These are phyloP conservation scores for Henckelia pumila DNA, from an alignment of 257 asterid genomes.

Conservation along the genomic window DNA sequence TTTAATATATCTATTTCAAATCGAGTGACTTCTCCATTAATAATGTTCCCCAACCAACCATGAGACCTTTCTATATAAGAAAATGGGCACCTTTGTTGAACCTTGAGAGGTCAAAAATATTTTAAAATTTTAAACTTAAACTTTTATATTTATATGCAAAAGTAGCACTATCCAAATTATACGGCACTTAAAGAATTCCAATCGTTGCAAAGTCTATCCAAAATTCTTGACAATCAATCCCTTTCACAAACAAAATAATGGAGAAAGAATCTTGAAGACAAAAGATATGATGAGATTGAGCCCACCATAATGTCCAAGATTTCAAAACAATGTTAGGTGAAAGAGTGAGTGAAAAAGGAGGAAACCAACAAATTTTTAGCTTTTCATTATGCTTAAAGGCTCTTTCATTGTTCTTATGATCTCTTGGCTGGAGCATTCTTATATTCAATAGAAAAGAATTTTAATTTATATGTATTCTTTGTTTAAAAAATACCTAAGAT, in stretches of 20 bases:
- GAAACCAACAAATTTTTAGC: too few relatives aligned
- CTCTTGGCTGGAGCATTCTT: too few relatives aligned
- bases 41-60: not conserved
- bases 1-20: too few relatives aligned
- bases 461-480: too few relatives aligned
- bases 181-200: too few relatives aligned
- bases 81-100: conserved; percentile 4
- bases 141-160: conserved; percentile 4
- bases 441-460: too few relatives aligned
- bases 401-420: not conserved
- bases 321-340: conserved; percentile 18
- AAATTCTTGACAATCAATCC: conserved; percentile 43
- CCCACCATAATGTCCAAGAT: conserved; percentile 30
- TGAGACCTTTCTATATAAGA: conserved; percentile 6
- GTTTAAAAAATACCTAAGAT: too few relatives aligned
- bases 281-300: conserved; percentile 29
- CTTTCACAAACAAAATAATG: conserved; percentile 42
- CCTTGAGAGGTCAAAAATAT: conserved; percentile 21
- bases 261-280: conserved; percentile 52
- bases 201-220: conserved; percentile 34
- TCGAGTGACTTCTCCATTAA: too few relatives aligned
- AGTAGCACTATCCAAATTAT: not conserved
- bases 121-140: not conserved
- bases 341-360: too few relatives aligned
- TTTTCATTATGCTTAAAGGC: conserved; percentile 21